Percentiles rank a stretch among this genome's conserved stretches.
phyloP scores from a whole-genome alignment of 1,284 basidiomycete species.

The Ganoderma sinense region DNA sequence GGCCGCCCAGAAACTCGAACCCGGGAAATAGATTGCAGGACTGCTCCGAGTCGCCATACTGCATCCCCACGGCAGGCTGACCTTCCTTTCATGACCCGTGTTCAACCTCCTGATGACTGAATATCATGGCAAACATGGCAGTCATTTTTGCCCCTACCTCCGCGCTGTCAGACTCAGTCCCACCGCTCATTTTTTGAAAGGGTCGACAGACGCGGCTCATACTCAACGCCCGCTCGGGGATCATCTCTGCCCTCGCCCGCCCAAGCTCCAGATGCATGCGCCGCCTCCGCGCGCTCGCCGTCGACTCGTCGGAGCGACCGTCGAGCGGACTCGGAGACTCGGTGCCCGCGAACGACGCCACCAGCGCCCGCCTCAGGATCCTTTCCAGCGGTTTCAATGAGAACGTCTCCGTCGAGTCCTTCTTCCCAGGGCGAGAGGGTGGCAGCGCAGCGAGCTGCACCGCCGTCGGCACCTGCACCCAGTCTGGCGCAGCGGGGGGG shows the following conservation, averaged over 20 bases:
- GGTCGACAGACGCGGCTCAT: too few species aligned
- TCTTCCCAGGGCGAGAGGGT: background rate
- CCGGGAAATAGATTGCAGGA: too few species aligned
- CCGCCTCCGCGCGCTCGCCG: background rate
- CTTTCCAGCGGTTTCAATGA: slow-evolving; percentile 36
- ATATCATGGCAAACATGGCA: too few species aligned
- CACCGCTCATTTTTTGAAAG: too few species aligned
- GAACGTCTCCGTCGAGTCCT: slow-evolving; percentile 10
- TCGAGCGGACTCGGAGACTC: too few species aligned
- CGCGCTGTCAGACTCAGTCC: too few species aligned
- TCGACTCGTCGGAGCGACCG: too few species aligned
- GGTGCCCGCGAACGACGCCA: slow-evolving; percentile 6
- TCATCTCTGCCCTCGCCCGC: slow-evolving; percentile 20
- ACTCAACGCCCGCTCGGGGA: background rate
- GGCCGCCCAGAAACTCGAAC: background rate
- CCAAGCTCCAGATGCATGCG: slow-evolving; percentile 8
- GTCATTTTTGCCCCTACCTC: too few species aligned
- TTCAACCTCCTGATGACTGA: too few species aligned
- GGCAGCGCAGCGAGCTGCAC: slow-evolving; percentile 17
- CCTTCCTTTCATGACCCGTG: too few species aligned
- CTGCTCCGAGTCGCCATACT: too few species aligned
- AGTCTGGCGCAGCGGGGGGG: background rate
- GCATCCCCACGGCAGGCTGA: too few species aligned
- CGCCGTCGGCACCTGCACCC: slow-evolving; percentile 28
- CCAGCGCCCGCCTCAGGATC: slow-evolving; percentile 34